phyloP scores from a whole-genome alignment of 208 protist genomes.

The Crithidia brevicula region DNA sequence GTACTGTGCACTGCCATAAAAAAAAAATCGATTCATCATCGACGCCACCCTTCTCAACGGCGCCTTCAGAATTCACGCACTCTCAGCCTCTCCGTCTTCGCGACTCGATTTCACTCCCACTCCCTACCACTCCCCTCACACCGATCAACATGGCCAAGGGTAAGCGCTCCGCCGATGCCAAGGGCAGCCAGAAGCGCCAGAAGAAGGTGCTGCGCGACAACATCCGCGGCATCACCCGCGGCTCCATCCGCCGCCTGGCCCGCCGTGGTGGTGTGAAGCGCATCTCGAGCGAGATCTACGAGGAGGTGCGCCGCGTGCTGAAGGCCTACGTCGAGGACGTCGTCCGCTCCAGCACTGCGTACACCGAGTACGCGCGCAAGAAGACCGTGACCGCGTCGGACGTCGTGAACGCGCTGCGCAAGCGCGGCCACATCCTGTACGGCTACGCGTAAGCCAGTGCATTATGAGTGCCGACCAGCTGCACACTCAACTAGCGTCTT shows the following conservation, averaged over 20 bases:
- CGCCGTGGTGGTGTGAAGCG: slow-evolving; percentile 93
- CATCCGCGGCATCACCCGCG: slow-evolving; percentile 86
- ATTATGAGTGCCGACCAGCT: neutral
- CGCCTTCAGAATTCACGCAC: neutral
- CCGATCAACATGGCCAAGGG: slow-evolving; percentile 65
- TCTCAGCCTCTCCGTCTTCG: neutral
- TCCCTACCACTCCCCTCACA: neutral
- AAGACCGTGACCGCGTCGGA: slow-evolving; percentile 88
- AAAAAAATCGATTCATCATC: too few relatives aligned
- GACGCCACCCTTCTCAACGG: too few relatives aligned
- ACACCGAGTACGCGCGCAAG: slow-evolving; percentile 87
- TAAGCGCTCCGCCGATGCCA: slow-evolving; percentile 72
- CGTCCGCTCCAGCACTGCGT: slow-evolving; percentile 81
- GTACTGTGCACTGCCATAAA: neutral
- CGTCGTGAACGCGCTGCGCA: slow-evolving; percentile 90
- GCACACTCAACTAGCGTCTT: neutral
- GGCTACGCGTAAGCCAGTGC: slow-evolving; percentile 68
- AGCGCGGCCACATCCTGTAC: slow-evolving; percentile 90
- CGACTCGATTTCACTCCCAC: neutral
- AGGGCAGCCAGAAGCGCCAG: slow-evolving; percentile 81
- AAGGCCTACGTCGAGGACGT: slow-evolving; percentile 86
- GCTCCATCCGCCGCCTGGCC: slow-evolving; percentile 90
- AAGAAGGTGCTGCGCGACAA: slow-evolving; percentile 90
- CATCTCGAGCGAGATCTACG: slow-evolving; percentile 78
- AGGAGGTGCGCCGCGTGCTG: slow-evolving; percentile 77